A percentile compares a stretch with the other conserved stretches of the same genome.
These are phyloP conservation scores for Lolium multiflorum DNA, from an alignment of 176 grass and related monocot species.

Conservation along the genomic window DNA sequence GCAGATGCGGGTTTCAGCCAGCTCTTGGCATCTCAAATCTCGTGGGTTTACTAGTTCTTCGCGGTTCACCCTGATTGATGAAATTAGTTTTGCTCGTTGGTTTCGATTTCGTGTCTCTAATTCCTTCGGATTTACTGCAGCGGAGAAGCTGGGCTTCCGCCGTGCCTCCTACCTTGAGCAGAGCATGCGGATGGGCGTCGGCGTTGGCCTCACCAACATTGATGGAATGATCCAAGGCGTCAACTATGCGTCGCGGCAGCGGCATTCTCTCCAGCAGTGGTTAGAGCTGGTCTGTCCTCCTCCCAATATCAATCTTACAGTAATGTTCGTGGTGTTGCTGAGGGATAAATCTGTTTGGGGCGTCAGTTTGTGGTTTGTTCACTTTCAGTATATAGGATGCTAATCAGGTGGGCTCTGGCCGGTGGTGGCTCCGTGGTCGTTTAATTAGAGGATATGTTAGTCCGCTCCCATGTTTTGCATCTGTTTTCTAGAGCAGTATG, in stretches of 20 bases:
- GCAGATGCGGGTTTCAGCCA: not conserved
- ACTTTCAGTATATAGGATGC: not conserved
- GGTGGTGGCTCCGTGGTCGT: too few species aligned
- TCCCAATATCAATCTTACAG: not conserved
- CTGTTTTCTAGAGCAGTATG: too few species aligned
- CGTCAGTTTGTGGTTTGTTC: not conserved
- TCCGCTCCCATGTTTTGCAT: too few species aligned
- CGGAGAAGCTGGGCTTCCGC: slow-evolving; percentile 65
- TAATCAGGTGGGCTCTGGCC: too few species aligned
- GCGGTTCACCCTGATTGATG: not conserved
- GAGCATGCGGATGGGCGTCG: slow-evolving; percentile 49
- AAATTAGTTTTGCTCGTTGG: not conserved
- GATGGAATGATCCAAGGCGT: slow-evolving; percentile 53
- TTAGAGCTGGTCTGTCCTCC: slow-evolving; percentile 58
- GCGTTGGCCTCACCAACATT: slow-evolving; percentile 15
- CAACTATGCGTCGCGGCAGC: slow-evolving; percentile 57
- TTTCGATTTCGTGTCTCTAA: too few species aligned
- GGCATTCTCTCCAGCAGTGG: slow-evolving; percentile 76
- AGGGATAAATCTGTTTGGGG: not conserved
- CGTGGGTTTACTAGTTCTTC: not conserved
- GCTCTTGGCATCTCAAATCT: not conserved
- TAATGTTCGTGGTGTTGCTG: not conserved
- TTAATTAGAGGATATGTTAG: too few species aligned
- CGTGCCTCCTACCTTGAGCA: slow-evolving; percentile 65
- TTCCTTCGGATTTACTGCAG: slow-evolving; percentile 39